Conservation (phyloP, 2,329 filamentous ascomycete genomes). For the Elsinoe necatrix region DNA sequence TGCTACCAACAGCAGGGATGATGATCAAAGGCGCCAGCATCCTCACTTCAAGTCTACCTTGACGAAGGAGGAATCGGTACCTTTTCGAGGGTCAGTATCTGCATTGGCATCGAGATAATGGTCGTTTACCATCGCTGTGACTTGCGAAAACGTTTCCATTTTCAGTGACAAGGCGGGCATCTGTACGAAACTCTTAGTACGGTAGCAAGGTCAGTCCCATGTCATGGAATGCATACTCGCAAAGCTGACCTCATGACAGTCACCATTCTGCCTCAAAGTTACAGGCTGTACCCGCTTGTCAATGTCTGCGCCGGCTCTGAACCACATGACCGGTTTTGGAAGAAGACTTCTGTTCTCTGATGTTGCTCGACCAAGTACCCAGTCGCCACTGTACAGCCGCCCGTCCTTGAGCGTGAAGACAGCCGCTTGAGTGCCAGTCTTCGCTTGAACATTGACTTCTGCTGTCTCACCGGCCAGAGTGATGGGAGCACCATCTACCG, state of each 20-base stretch:
- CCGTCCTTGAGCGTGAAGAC: background rate
- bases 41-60: background rate
- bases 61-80: background rate
- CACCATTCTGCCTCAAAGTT: background rate
- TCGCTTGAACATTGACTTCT: background rate
- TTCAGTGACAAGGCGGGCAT: background rate
- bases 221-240: background rate
- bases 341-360: slow-evolving; percentile 2
- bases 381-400: background rate
- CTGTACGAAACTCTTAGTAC: background rate
- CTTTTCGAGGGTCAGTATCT: background rate
- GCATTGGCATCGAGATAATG: background rate
- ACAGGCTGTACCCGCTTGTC: background rate
- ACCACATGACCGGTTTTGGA: slow-evolving; percentile 3
- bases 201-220: too few species aligned
- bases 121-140: background rate
- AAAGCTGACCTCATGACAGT: background rate
- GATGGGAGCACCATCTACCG: background rate
- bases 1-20: too few species aligned
- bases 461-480: background rate
- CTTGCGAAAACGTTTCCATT: background rate
- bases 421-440: background rate
- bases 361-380: slow-evolving; percentile 1
- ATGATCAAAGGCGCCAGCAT: background rate
- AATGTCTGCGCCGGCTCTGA: background rate